Conservation (phyloP, 371 early-diverging fungal species). For the Circinella minor region DNA sequence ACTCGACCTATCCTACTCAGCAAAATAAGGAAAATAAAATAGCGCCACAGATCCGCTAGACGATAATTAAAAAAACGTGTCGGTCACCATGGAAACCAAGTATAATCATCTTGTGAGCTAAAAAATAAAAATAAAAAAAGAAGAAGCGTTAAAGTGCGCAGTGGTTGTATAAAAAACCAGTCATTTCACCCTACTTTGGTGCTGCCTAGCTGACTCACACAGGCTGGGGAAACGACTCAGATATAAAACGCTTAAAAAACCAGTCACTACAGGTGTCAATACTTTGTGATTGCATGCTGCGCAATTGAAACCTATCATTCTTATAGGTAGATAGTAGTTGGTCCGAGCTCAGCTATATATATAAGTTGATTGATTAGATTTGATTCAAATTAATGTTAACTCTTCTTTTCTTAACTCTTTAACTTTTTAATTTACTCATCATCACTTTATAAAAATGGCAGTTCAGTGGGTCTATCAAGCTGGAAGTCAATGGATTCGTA, state of each 20-base stretch:
- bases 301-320: neutral
- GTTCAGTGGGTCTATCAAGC: conserved; percentile 27
- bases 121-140: no score
- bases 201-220: neutral
- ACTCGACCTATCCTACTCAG: no score
- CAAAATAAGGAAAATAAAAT: no score
- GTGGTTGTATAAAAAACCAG: neutral
- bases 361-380: neutral
- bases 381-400: no score
- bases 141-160: neutral
- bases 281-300: neutral
- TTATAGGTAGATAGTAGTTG: no score
- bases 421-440: neutral
- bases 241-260: no score
- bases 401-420: neutral
- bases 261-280: neutral
- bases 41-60: neutral
- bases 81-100: no score
- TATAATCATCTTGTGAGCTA: no score
- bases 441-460: conserved; percentile 11
- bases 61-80: neutral
- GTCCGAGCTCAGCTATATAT: conserved; percentile 2
- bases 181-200: no score
- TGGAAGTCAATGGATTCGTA: conserved; percentile 22
- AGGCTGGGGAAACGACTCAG: no score